Evolutionary conservation across 73 alveolate genomes (phyloP).

Genomic region (Paramecium biaurelia): DNA sequence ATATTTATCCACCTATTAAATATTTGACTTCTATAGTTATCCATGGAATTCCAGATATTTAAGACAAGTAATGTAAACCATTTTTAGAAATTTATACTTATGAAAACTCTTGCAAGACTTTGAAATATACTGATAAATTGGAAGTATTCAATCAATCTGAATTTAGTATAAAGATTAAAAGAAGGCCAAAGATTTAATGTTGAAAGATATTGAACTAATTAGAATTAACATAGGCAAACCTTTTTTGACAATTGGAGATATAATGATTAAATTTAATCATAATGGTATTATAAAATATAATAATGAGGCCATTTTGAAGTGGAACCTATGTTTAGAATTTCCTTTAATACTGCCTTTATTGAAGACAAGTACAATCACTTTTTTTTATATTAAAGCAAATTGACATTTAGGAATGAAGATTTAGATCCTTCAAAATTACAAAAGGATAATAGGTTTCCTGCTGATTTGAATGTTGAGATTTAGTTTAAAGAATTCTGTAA

Average conservation of each 20-base stretch:
- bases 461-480: slow-evolving; percentile 46
- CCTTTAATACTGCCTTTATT: slow-evolving; percentile 72
- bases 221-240: slow-evolving; percentile 75
- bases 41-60: slow-evolving; percentile 38
- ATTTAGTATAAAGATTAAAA: slow-evolving; percentile 8
- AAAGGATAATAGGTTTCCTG: slow-evolving; percentile 46
- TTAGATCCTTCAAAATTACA: slow-evolving; percentile 35
- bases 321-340: slow-evolving; percentile 69
- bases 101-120: not conserved
- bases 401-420: not conserved
- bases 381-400: slow-evolving; percentile 52
- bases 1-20: slow-evolving; percentile 19
- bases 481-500: slow-evolving; percentile 44
- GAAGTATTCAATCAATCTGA: slow-evolving; percentile 65
- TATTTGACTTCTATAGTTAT: slow-evolving; percentile 39
- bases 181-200: slow-evolving; percentile 55
- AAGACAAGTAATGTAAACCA: slow-evolving; percentile 47
- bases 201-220: slow-evolving; percentile 75
- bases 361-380: slow-evolving; percentile 43
- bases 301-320: slow-evolving; percentile 18
- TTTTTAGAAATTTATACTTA: slow-evolving; percentile 52
- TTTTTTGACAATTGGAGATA: slow-evolving; percentile 67
- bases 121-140: slow-evolving; percentile 46
- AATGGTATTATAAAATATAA: slow-evolving; percentile 20
- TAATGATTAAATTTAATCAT: slow-evolving; percentile 43